These are phyloP conservation scores for Paramecium pentaurelia DNA, from an alignment of 73 alveolate species.

Conservation along the genomic window DNA sequence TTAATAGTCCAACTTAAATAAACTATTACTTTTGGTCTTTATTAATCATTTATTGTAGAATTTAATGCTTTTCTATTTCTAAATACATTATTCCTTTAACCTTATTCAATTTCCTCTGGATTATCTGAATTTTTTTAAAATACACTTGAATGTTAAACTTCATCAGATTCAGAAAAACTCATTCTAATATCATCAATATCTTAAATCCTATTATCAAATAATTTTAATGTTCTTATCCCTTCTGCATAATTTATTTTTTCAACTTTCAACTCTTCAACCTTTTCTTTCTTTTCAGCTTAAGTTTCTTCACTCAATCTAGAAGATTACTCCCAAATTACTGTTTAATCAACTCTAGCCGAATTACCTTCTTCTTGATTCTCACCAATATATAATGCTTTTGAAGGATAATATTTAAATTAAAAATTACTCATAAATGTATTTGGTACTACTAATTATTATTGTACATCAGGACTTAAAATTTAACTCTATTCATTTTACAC, in stretches of 20 bases:
- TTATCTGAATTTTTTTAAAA: neutral
- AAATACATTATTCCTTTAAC: neutral
- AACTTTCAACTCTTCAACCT: neutral
- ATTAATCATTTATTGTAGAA: neutral
- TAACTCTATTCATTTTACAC: neutral
- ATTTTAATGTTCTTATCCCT: slow-evolving; percentile 19
- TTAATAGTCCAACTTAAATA: neutral
- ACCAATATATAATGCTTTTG: neutral
- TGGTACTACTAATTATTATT: neutral
- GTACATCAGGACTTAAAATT: neutral
- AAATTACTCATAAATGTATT: neutral
- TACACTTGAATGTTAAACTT: neutral
- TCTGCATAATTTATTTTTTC: slow-evolving; percentile 14
- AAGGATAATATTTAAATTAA: neutral
- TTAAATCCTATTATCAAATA: slow-evolving; percentile 8
- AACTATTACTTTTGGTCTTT: neutral
- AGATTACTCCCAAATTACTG: slow-evolving; percentile 29
- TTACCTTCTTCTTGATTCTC: neutral
- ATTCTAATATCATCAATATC: neutral
- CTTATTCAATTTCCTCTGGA: neutral
- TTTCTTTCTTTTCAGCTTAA: neutral
- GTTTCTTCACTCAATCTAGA: neutral
- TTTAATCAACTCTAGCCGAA: slow-evolving; percentile 21
- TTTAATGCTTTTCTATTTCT: neutral
- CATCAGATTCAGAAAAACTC: neutral